Evolutionary conservation across 768 basidiomycete genomes (phyloP).

Genomic region (Suillus decipiens): DNA sequence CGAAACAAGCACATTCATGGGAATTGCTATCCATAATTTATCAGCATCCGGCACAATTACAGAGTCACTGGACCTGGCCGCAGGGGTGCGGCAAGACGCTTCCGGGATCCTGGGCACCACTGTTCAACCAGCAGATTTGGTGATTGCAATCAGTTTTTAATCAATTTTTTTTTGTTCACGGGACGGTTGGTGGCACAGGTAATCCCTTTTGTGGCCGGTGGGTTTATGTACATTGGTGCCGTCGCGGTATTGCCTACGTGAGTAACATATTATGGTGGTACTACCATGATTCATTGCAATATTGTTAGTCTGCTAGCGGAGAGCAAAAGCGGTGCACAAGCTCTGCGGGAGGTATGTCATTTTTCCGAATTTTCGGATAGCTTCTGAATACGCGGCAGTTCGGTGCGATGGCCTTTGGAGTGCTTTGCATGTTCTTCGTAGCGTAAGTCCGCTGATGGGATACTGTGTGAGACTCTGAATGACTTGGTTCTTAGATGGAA

Average conservation of each 20-base stretch:
- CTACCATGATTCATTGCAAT: conserved; percentile 17
- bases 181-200: conserved; percentile 49
- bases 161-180: conserved; percentile 18
- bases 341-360: conserved; percentile 75
- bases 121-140: conserved; percentile 75
- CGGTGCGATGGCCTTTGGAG: conserved; percentile 88
- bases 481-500: conserved; percentile 60
- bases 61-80: conserved; percentile 61
- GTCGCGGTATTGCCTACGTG: conserved; percentile 91
- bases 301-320: conserved; percentile 71
- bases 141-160: conserved; percentile 33
- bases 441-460: conserved; percentile 60
- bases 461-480: conserved; percentile 6
- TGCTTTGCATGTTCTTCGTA: conserved; percentile 88
- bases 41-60: conserved; percentile 50
- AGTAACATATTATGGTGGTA: conserved; percentile 31
- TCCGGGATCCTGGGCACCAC: conserved; percentile 84
- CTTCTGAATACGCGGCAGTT: conserved; percentile 54
- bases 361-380: conserved; percentile 14
- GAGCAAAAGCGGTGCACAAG: conserved; percentile 85
- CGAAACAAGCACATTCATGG: conserved; percentile 72
- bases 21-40: conserved; percentile 80
- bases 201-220: conserved; percentile 87
- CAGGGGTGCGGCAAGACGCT: conserved; percentile 75
- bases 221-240: conserved; percentile 92